Evolutionary conservation across 805 yeast species (phyloP), one percentile per base, ranked within the genome.

Genomic region (Danielia reshetovae): DNA sequence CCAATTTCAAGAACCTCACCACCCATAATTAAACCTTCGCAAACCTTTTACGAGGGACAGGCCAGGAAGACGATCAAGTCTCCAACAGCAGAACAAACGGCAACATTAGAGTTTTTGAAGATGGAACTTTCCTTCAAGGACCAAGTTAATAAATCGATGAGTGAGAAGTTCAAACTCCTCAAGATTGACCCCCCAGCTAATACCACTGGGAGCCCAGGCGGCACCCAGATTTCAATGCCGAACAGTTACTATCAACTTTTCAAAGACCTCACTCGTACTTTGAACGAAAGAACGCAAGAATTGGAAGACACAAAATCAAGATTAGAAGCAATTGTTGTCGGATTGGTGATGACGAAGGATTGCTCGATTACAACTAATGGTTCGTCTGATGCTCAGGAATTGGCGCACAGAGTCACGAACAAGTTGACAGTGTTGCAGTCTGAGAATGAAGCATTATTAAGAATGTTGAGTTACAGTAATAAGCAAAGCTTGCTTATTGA

Each of bases 401-500:
- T 84, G 30, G 78, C 89, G 10, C 93, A 85, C 52, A 79, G 80
- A 48, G 75, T 85, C 39, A 65, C 85, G 25, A 69, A 71, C 26
- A 77, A 84, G 47, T 48, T 86, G 43, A 74, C 75, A 35, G 62
- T 71, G 38, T 59, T 86, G 39, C 75, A 75, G 13, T 72, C 70
- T 29, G 95, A 86, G 52, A 86, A 86, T 52, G 79, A 78, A 38
- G 78, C 72, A 42, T 68, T 86, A 60, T 70, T 80, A 41, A 75
- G 75, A 47, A 77, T 84, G 79, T 56, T 85, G 8, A 78, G 88
- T 43, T 80, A 71, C 56, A 86, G 95, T n/a, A 79, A 79, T 52
- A 71, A 84, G 27, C 81, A 81, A 50, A 86, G 85, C 49, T 64
- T 77, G 41, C 75, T 79, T 38, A 74, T 85, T 27, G 86, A 82